Conservation (phyloP, 2,329 filamentous ascomycete genomes). For the Cyphellophora europaea region DNA sequence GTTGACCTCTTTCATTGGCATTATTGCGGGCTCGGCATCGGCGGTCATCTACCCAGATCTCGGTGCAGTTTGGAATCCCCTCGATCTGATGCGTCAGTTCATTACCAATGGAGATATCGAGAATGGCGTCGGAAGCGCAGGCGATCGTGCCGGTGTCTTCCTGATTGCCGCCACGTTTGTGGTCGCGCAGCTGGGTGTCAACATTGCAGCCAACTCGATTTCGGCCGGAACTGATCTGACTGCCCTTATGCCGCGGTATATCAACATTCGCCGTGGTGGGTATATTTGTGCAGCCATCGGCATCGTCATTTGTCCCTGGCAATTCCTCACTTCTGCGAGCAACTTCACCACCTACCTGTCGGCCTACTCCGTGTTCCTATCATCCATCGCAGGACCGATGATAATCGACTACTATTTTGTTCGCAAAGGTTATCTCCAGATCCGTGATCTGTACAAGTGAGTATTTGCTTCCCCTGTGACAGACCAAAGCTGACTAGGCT, state of each 20-base stretch:
- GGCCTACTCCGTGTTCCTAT: constrained; percentile 89
- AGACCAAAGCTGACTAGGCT: too few species aligned
- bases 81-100: constrained; percentile 28
- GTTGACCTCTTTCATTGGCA: constrained; percentile 24
- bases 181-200: constrained; percentile 37
- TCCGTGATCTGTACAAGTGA: constrained; percentile 75
- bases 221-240: constrained; percentile 47
- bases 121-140: constrained; percentile 23
- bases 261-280: constrained; percentile 48
- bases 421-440: constrained; percentile 68
- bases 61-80: constrained; percentile 34
- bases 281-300: constrained; percentile 36
- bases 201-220: constrained; percentile 40
- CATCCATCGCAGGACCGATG: constrained; percentile 87
- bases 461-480: too few species aligned
- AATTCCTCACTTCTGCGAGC: constrained; percentile 37
- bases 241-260: constrained; percentile 41
- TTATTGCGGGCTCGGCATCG: constrained; percentile 25
- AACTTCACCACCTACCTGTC: constrained; percentile 70
- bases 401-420: constrained; percentile 81
- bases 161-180: constrained; percentile 38
- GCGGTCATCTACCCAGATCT: constrained; percentile 24
- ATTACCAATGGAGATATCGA: constrained; percentile 22
- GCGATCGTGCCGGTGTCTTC: constrained; percentile 35
- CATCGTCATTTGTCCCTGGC: constrained; percentile 42